A percentile compares a stretch with the other conserved stretches of the same genome.
Evolutionary conservation across 495 filamentous ascomycete species (phyloP).

Genomic region (Aspergillus sparsus): DNA sequence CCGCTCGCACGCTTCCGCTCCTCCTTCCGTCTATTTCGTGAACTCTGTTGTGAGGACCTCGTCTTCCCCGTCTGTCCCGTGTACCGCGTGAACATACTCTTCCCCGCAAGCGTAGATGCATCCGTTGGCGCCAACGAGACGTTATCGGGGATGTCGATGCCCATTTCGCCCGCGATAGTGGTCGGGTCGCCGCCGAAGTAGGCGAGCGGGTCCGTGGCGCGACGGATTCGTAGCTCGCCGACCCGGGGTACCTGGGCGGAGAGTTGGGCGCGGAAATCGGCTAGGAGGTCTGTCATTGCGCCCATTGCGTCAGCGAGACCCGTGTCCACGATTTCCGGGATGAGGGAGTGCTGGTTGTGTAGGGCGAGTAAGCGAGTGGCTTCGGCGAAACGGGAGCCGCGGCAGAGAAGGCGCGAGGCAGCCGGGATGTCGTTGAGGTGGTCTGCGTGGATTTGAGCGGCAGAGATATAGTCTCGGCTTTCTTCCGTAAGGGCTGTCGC

Average conservation of each 20-base stretch:
- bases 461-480: conserved; percentile 75
- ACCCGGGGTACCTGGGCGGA: conserved; percentile 82
- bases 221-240: conserved; percentile 74
- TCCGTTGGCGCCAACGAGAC: conserved; percentile 87
- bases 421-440: conserved; percentile 69
- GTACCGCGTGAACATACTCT: conserved; percentile 86
- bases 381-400: conserved; percentile 79
- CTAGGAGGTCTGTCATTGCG: conserved; percentile 79
- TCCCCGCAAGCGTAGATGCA: conserved; percentile 68
- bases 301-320: conserved; percentile 77
- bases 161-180: conserved; percentile 32
- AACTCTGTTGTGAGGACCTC: conserved; percentile 67
- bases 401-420: conserved; percentile 73
- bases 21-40: conserved; percentile 79
- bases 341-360: conserved; percentile 45
- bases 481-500: conserved; percentile 78
- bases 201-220: conserved; percentile 75
- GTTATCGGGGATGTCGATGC: conserved; percentile 81
- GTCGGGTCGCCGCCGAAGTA: conserved; percentile 72
- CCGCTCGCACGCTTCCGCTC: conserved; percentile 93
- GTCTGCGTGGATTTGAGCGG: conserved; percentile 77
- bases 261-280: conserved; percentile 86
- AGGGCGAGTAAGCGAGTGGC: conserved; percentile 70
- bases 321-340: conserved; percentile 65
- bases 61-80: conserved; percentile 89